Base-by-base conservation (phyloP, 2,329 filamentous ascomycete genomes). In the Cladosporium oxysporum region DNA sequence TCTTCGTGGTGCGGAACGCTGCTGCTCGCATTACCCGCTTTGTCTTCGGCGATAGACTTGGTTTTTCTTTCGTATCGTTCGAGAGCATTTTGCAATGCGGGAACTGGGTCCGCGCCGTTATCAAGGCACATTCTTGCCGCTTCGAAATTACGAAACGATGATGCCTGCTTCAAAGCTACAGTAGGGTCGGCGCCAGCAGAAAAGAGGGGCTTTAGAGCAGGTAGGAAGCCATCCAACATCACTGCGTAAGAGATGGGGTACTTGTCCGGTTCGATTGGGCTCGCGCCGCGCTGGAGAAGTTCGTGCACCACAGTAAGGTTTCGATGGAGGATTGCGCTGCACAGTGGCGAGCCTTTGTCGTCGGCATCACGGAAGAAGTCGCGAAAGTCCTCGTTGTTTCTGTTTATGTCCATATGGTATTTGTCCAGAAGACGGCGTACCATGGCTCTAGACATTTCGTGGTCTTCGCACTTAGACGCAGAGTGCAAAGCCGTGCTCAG, bases 341-440 rank as follows among this genome's bases (percentile, higher is more conserved):
- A 65, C 7, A 66, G 57, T 11, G 68, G 67, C 8, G 68, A 65
- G 1, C 68, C 67, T 4, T 41, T 29, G n/a, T 69, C 55, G 28
- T 37, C 5, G 26, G 50, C 3, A 23, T 57, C 49, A 12, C 59
- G 52, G 14, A 35, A 26, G 21, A 66, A 65, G 29, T 70, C 23
- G 6, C 63, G 65, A 1, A 68, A 23, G 52, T 64, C 62, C 26
- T 67, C 66, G 11, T 50, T 62, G 41, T 69, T 66, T 1, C 33
- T 37, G 14, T 69, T 44, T 14, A 68, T 66, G 47, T 68, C 61
- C 62, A 69, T 66, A 10, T 65, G 23, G 47, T 69, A 60, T 11
- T 47, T 23, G 35, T 67, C 65, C n/a, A 69, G 55, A 1, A 68
- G 66, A 50, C 66, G 58, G 23, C 55, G 58, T 2, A 69, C 26